Evolutionary conservation across 352 stramenopile species (phyloP), one percentile per base, ranked within the genome.

Genomic region (Phytophthora cactorum): DNA sequence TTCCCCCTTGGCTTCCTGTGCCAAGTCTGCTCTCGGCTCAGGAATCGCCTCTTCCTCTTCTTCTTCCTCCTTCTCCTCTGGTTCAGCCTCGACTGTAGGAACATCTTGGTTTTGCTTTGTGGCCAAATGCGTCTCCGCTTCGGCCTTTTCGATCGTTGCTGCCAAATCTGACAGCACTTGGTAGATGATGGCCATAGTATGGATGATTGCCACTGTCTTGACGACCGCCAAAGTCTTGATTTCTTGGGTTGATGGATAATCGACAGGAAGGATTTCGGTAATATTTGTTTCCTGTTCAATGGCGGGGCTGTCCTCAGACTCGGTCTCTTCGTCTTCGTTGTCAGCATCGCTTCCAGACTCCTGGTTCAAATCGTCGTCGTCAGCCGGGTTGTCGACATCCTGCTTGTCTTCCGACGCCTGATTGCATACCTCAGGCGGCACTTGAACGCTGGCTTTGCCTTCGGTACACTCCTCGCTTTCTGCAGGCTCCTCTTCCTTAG

Each of bases 381-480:
- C 56, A 71, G 66, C 70, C 59, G 61, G 66, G 69, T 62, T 61
- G 14, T 71, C 55, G 32, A 62, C 29, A 49, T 69, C 57, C 36
- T 69, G 60, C 55, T 69, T 66, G 25, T 72, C 75, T 50, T 75
- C 67, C 4, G 66, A 58, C 51, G 68, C 17, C 7, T 74, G 59
- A 43, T 67, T 66, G 61, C 71, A 76, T 63, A 74, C 74, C 60
- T 81, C 73, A 25, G 54, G 3, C 4, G 55, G 27, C 12, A 72
- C 28, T 17, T 68, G 36, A 9, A 36, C 52, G 0, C 68, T 53
- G 4, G 51, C 22, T 12, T 68, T 60, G 11, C 67, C 57, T 4
- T 58, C 50, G 5, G 54, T 34, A 7, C 27, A 44, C 3, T 47
- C 45, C 4, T 59, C 54, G 11, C 39, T 67, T 39, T 77, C 52